These are phyloP conservation scores for Elsinoe necatrix DNA, from an alignment of 2,329 filamentous ascomycete species.

Conservation along the genomic window DNA sequence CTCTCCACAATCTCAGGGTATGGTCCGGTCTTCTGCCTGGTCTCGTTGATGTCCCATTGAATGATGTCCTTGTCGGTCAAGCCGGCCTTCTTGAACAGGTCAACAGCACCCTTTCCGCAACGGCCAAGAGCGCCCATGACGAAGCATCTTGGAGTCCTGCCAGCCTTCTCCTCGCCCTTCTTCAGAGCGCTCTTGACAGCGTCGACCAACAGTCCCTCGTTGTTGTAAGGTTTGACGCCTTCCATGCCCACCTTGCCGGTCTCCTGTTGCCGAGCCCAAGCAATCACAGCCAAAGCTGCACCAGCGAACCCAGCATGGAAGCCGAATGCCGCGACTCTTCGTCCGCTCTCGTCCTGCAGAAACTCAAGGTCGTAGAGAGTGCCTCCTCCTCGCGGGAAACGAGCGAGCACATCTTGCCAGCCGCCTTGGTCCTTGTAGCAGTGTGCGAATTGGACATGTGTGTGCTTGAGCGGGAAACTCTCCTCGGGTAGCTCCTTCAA, in stretches of 20 bases:
- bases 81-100: slow-evolving; percentile 67
- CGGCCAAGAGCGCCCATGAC: slow-evolving; percentile 72
- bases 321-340: slow-evolving; percentile 64
- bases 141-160: slow-evolving; percentile 62
- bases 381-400: slow-evolving; percentile 69
- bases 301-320: slow-evolving; percentile 65
- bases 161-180: slow-evolving; percentile 57
- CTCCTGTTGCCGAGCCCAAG: slow-evolving; percentile 74
- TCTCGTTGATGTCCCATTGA: slow-evolving; percentile 74
- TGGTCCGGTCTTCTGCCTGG: slow-evolving; percentile 48
- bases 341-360: slow-evolving; percentile 61
- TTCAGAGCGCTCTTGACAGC: slow-evolving; percentile 66
- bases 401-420: slow-evolving; percentile 70
- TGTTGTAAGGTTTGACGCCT: slow-evolving; percentile 59
- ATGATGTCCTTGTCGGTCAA: slow-evolving; percentile 60
- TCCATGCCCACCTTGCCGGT: slow-evolving; percentile 60
- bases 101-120: slow-evolving; percentile 76
- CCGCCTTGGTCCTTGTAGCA: slow-evolving; percentile 51
- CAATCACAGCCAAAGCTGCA: slow-evolving; percentile 57
- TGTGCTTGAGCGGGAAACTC: slow-evolving; percentile 61
- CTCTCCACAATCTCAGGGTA: slow-evolving; percentile 32
- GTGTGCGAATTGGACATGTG: slow-evolving; percentile 36
- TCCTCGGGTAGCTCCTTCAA: slow-evolving; percentile 44
- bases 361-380: slow-evolving; percentile 83
- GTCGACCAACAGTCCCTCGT: slow-evolving; percentile 63